A percentile compares a stretch with the other conserved stretches of the same genome.
Evolutionary conservation across 257 asterid genomes (phyloP).

Genomic region (Solanum stenotomum): DNA sequence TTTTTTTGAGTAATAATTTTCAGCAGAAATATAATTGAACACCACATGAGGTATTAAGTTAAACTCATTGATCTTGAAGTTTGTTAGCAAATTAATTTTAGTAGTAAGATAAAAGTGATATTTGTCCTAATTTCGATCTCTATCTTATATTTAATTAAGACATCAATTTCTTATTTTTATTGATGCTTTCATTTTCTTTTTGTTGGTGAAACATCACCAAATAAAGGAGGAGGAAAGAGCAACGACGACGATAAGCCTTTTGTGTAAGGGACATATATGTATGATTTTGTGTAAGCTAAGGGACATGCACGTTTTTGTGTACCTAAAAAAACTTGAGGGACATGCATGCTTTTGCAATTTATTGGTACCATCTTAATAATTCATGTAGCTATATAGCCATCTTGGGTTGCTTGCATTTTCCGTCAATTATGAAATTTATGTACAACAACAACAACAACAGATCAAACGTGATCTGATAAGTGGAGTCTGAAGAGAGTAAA

Average conservation of each 20-base stretch:
- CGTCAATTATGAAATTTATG: not conserved
- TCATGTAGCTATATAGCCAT: not conserved
- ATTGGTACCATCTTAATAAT: not conserved
- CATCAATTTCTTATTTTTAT: not conserved
- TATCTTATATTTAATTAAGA: not conserved
- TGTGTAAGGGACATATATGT: not conserved
- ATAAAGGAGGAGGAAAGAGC: not conserved
- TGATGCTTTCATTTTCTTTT: not conserved
- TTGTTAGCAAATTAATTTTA: no score
- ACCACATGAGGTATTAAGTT: not conserved
- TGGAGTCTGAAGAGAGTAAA: not conserved
- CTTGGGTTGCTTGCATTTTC: not conserved
- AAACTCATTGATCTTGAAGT: not conserved
- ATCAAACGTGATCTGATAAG: not conserved
- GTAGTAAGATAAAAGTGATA: not conserved
- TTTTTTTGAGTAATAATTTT: not conserved
- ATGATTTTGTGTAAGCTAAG: not conserved
- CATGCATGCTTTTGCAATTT: not conserved
- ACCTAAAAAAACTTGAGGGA: not conserved
- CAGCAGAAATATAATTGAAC: not conserved
- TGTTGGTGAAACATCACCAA: not conserved
- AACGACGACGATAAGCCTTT: not conserved
- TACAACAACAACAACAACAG: not conserved
- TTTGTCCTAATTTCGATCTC: not conserved
- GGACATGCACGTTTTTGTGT: not conserved